Evolutionary conservation across 208 protist genomes (phyloP).

Genomic region (Crithidia acanthocephali): DNA sequence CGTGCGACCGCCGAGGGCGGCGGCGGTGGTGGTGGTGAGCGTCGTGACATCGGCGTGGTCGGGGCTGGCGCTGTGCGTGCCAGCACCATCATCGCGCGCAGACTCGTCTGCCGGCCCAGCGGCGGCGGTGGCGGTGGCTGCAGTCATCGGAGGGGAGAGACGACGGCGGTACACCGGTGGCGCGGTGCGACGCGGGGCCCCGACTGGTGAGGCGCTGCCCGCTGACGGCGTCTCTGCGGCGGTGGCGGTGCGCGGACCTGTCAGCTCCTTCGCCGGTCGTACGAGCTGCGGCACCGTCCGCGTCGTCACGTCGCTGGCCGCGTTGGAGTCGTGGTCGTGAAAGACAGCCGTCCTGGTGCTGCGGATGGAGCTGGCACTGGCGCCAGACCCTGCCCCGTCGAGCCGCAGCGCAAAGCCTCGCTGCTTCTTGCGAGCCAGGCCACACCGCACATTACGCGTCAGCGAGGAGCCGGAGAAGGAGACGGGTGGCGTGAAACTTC

Average conservation of each 20-base stretch:
- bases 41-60: background rate
- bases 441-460: background rate
- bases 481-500: background rate
- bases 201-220: too few relatives aligned
- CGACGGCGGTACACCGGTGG: background rate
- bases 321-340: background rate
- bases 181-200: background rate
- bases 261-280: background rate
- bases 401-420: background rate
- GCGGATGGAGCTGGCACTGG: background rate
- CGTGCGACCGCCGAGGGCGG: too few relatives aligned
- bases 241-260: background rate
- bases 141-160: background rate
- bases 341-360: background rate
- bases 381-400: background rate
- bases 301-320: background rate
- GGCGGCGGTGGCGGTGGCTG: background rate
- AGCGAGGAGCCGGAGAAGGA: constrained; percentile 1
- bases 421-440: background rate
- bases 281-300: background rate
- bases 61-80: background rate
- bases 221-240: too few relatives aligned
- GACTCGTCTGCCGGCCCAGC: background rate
- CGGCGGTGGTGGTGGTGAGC: background rate
- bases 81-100: too few relatives aligned